Evolutionary conservation across 78 protist species (phyloP).

Genomic region (Dictyostelium brefeldianum): DNA sequence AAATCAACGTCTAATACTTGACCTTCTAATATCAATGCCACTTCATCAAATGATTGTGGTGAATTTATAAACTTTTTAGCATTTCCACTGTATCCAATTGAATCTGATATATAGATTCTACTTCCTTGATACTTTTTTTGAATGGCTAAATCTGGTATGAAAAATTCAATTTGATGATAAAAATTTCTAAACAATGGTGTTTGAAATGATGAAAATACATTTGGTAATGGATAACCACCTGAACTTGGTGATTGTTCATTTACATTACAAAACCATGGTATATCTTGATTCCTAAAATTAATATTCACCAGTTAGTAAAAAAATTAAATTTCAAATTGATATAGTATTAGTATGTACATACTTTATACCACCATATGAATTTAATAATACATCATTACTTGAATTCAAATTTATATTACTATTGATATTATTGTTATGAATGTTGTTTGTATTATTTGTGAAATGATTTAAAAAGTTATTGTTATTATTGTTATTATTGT

Average conservation of each 20-base stretch:
- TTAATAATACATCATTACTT: not conserved
- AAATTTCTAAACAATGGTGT: slow-evolving; percentile 74
- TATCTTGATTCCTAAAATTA: slow-evolving; percentile 35
- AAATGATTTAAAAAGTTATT: not conserved
- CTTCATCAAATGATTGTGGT: slow-evolving; percentile 51
- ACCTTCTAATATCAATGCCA: slow-evolving; percentile 47
- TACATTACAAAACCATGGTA: slow-evolving; percentile 69
- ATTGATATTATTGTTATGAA: not conserved
- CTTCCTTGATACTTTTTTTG: slow-evolving; percentile 45
- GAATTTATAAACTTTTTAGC: slow-evolving; percentile 64
- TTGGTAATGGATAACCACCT: slow-evolving; percentile 54
- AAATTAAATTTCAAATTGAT: not conserved
- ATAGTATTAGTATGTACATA: not conserved
- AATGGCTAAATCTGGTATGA: slow-evolving; percentile 26
- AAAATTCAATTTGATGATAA: slow-evolving; percentile 76
- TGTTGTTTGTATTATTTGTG: not conserved
- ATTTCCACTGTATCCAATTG: slow-evolving; percentile 65
- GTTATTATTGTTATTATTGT: not conserved
- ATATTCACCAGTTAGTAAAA: no score
- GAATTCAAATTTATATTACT: not conserved
- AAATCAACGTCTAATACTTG: slow-evolving; percentile 64
- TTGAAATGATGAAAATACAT: slow-evolving; percentile 47
- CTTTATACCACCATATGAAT: not conserved
- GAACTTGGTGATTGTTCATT: slow-evolving; percentile 27
- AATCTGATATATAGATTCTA: slow-evolving; percentile 56